Conservation (phyloP, 2,329 filamentous ascomycete species). For the Pseudogymnoascus sp. region DNA sequence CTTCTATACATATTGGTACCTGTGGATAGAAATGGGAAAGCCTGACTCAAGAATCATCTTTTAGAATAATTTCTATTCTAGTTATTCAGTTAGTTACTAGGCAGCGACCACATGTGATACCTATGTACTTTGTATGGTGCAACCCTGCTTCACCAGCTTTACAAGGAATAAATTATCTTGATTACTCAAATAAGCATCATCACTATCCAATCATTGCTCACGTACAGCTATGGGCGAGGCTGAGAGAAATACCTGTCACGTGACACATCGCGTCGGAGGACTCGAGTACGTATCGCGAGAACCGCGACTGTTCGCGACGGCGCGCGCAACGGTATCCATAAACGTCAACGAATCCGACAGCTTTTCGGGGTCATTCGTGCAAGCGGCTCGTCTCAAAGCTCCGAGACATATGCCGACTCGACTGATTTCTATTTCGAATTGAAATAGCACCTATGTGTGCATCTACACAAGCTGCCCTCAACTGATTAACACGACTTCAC, state of each 20-base stretch:
- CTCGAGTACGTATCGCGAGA: background rate
- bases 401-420: background rate
- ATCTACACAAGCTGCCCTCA: background rate
- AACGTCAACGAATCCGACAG: constrained; percentile 3
- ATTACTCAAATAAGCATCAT: background rate
- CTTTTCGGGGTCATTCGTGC: background rate
- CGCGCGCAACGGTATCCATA: background rate
- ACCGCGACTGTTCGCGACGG: constrained; percentile 6
- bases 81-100: background rate
- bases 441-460: background rate
- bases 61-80: background rate
- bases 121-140: background rate
- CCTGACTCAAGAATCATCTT: background rate
- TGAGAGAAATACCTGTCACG: background rate
- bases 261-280: background rate
- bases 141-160: background rate
- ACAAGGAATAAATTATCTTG: background rate
- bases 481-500: background rate
- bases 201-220: background rate
- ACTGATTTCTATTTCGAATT: background rate
- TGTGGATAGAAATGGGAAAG: background rate
- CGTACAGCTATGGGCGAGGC: constrained; percentile 3
- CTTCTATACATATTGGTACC: background rate
- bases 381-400: background rate
- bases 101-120: background rate